Percentiles rank a stretch among this genome's conserved stretches.
phyloP scores from a whole-genome alignment of 129 eudicot genomes.

The Scalesia atractyloides region DNA sequence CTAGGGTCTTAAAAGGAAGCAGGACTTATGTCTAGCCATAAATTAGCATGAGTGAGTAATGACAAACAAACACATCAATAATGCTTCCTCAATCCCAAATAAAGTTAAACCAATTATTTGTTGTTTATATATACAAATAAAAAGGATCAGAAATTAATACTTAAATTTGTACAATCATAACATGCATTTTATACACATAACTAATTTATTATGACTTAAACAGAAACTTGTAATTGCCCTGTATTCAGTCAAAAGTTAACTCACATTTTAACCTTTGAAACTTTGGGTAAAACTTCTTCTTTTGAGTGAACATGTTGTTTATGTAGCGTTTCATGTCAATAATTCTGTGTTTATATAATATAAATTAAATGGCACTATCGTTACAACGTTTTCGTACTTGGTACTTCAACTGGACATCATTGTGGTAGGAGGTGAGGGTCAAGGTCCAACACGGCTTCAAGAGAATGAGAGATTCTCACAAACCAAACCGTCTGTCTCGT shows the following conservation, averaged over 20 bases:
- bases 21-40: slow-evolving; percentile 14
- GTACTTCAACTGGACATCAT: too few relatives aligned
- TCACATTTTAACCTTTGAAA: not conserved
- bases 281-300: not conserved
- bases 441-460: too few relatives aligned
- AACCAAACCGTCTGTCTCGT: too few relatives aligned
- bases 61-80: slow-evolving; percentile 19
- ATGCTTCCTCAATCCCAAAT: slow-evolving; percentile 19
- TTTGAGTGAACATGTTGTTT: too few relatives aligned
- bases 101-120: slow-evolving; percentile 15
- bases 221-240: not conserved
- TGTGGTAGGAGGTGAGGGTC: too few relatives aligned
- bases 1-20: slow-evolving; percentile 1
- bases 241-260: not conserved
- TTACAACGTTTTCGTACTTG: too few relatives aligned
- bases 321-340: too few relatives aligned
- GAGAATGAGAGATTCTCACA: too few relatives aligned
- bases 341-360: too few relatives aligned
- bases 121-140: not conserved
- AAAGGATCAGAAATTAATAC: not conserved
- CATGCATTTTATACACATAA: slow-evolving; percentile 14
- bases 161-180: not conserved
- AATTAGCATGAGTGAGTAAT: slow-evolving; percentile 18
- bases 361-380: too few relatives aligned
- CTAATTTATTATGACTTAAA: not conserved